A percentile compares a stretch with the other conserved stretches of the same genome.
Evolutionary conservation across 306 rosid genomes (phyloP).

Genomic region (Fragaria nilgerrensis): DNA sequence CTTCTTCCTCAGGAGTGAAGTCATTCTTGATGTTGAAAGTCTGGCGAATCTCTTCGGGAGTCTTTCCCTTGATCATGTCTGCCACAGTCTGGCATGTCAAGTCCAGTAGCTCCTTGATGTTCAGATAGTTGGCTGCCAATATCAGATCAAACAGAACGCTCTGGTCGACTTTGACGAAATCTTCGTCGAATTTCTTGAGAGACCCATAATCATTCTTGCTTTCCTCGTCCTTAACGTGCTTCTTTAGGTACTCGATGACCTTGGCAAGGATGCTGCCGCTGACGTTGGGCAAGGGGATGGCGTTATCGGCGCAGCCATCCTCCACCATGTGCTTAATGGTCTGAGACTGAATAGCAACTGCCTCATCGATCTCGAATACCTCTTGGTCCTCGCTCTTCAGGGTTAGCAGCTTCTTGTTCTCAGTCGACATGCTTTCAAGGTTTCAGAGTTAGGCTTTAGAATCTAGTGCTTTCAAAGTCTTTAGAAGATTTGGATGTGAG

Average conservation of each 20-base stretch:
- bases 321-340: background rate
- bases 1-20: conserved; percentile 2
- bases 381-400: background rate
- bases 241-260: background rate
- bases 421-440: background rate
- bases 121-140: conserved; percentile 3
- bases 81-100: conserved; percentile 3
- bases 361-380: background rate
- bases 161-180: background rate
- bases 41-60: no score
- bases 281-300: background rate
- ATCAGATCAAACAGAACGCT: background rate
- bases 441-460: background rate
- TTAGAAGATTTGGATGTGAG: background rate
- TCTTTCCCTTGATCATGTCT: background rate
- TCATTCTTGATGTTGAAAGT: background rate
- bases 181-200: background rate
- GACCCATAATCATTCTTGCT: background rate
- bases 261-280: background rate
- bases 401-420: background rate
- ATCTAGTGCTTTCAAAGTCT: no score
- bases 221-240: background rate
- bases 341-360: background rate
- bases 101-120: background rate
- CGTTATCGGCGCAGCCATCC: background rate